A percentile compares a stretch with the other conserved stretches of the same genome.
Evolutionary conservation across 768 basidiomycete species (phyloP).

Genomic region (Psilocybe sp.): DNA sequence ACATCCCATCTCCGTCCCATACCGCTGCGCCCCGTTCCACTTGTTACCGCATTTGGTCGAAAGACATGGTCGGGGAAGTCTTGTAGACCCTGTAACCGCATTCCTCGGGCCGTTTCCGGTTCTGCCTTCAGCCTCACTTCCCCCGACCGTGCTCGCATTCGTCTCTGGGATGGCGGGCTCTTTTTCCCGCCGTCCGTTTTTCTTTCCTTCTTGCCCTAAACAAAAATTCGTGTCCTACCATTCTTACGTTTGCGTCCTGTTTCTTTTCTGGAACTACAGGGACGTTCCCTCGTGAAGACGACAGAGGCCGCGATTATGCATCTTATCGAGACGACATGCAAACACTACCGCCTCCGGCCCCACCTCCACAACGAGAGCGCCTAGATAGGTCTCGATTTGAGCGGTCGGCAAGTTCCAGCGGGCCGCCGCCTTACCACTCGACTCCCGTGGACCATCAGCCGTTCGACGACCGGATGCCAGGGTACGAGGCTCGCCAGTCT

Average conservation of each 20-base stretch:
- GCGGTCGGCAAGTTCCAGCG: slow-evolving; percentile 11
- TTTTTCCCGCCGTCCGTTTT: slow-evolving; percentile 36
- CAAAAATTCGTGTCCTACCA: slow-evolving; percentile 29
- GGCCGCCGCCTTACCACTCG: not conserved
- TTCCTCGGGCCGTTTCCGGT: slow-evolving; percentile 18
- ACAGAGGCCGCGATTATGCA: slow-evolving; percentile 19
- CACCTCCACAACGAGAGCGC: slow-evolving; percentile 5
- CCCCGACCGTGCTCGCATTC: slow-evolving; percentile 26
- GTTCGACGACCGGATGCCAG: slow-evolving; percentile 1
- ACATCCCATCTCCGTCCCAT: slow-evolving; percentile 31
- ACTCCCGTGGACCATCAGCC: slow-evolving; percentile 4
- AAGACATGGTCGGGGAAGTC: slow-evolving; percentile 20
- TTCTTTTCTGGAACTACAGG: slow-evolving; percentile 43
- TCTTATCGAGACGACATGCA: slow-evolving; percentile 9
- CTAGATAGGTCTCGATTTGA: slow-evolving; percentile 24
- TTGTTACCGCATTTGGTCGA: slow-evolving; percentile 17
- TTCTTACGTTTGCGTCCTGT: slow-evolving; percentile 33
- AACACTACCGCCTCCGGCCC: slow-evolving; percentile 1
- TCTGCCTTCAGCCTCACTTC: slow-evolving; percentile 14
- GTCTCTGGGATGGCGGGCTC: slow-evolving; percentile 33
- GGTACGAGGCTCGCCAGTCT: slow-evolving; percentile 1
- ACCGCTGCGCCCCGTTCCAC: slow-evolving; percentile 18
- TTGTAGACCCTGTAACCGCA: slow-evolving; percentile 15
- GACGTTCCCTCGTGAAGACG: slow-evolving; percentile 36
- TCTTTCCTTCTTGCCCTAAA: slow-evolving; percentile 32